Percentiles rank a stretch among this genome's conserved stretches.
Conservation (phyloP, 768 basidiomycete species). For the Tylopilus felleus region DNA sequence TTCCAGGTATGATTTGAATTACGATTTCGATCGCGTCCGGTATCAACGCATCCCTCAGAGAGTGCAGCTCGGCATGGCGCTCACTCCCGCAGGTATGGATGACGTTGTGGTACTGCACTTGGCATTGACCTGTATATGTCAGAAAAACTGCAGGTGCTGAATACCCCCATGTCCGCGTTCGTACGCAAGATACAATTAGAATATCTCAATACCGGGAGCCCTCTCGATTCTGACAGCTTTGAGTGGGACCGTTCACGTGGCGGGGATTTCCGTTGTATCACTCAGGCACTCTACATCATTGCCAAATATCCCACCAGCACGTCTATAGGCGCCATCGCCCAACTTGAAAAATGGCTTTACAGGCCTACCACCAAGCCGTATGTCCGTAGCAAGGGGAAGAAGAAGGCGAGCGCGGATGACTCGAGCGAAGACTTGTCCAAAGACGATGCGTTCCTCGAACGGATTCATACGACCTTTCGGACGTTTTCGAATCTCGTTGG, state of each 20-base stretch:
- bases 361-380: constrained; percentile 13
- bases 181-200: constrained; percentile 52
- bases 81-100: constrained; percentile 60
- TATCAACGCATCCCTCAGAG: constrained; percentile 40
- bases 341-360: constrained; percentile 52
- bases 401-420: constrained; percentile 14
- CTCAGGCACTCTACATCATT: constrained; percentile 52
- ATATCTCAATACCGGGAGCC: constrained; percentile 41
- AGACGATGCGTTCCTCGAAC: constrained; percentile 32
- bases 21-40: neutral
- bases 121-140: neutral
- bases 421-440: constrained; percentile 23
- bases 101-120: neutral
- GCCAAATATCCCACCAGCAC: constrained; percentile 38
- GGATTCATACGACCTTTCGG: constrained; percentile 42
- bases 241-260: constrained; percentile 54
- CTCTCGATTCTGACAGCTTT: constrained; percentile 35
- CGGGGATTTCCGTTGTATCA: constrained; percentile 55
- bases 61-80: constrained; percentile 75
- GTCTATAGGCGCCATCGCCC: constrained; percentile 31
- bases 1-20: constrained; percentile 53
- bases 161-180: constrained; percentile 53
- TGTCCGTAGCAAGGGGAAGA: constrained; percentile 16
- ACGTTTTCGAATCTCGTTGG: constrained; percentile 46
- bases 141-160: constrained; percentile 70